Conservation (phyloP, 2,329 filamentous ascomycete species). For the Tricladium varicosporioides region DNA sequence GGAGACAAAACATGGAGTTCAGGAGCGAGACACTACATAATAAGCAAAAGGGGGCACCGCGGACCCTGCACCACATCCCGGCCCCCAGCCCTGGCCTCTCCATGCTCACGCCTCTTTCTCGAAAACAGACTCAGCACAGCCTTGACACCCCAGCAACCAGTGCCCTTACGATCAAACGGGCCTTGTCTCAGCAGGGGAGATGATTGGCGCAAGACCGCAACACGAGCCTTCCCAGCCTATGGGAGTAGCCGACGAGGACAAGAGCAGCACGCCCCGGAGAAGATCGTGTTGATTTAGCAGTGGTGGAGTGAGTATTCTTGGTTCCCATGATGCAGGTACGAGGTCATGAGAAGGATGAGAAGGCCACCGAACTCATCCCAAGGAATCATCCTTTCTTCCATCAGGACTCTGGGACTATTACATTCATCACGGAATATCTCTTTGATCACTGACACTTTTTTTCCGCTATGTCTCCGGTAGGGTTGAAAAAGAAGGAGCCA, state of each 20-base stretch:
- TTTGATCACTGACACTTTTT: no score
- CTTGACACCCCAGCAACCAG: background rate
- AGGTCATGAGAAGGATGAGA: no score
- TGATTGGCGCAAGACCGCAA: constrained; percentile 1
- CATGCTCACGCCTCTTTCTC: background rate
- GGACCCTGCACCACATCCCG: constrained; percentile 1
- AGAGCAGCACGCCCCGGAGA: background rate
- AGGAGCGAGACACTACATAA: background rate
- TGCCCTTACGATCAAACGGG: constrained; percentile 1
- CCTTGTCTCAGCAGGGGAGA: background rate
- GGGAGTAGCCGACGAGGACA: background rate
- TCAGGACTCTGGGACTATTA: no score
- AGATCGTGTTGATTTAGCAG: background rate
- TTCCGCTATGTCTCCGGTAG: background rate
- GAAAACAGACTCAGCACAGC: background rate
- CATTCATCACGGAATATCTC: no score
- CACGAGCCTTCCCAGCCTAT: constrained; percentile 6
- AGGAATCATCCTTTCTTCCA: no score
- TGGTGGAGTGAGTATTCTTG: background rate
- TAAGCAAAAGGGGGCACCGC: constrained; percentile 3
- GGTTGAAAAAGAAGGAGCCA: background rate
- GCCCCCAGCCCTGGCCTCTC: background rate
- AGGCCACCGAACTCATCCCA: no score
- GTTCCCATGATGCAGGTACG: no score
- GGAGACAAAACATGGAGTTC: background rate